A percentile compares a stretch with the other conserved stretches of the same genome.
Evolutionary conservation across 768 basidiomycete genomes (phyloP).

Genomic region (Leccinum boreale): DNA sequence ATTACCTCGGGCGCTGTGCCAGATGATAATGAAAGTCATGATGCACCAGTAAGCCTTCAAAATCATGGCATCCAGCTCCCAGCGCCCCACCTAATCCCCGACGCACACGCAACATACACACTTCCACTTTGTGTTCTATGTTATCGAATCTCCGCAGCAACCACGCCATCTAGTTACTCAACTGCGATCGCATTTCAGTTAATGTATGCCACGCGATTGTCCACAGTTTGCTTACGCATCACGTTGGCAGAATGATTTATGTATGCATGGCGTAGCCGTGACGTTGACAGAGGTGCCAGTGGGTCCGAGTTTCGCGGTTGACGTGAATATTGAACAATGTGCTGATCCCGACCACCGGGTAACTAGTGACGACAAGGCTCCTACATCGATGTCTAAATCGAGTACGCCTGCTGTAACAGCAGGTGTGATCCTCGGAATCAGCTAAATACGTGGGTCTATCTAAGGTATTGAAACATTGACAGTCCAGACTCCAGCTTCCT

Average conservation of each 20-base stretch:
- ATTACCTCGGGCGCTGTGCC: not conserved
- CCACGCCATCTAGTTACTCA: not conserved
- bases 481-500: not conserved
- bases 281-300: not conserved
- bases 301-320: not conserved
- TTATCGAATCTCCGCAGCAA: not conserved
- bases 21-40: not conserved
- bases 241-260: not conserved
- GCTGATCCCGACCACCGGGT: not conserved
- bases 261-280: not conserved
- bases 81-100: not conserved
- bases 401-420: slow-evolving; percentile 3
- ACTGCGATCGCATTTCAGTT: not conserved
- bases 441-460: not conserved
- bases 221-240: not conserved
- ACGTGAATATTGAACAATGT: not conserved
- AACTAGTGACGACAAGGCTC: not conserved
- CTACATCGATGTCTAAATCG: not conserved
- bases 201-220: not conserved
- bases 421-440: not conserved
- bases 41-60: not conserved
- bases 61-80: not conserved
- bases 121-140: not conserved
- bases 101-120: not conserved
- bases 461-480: not conserved